A percentile compares a stretch with the other conserved stretches of the same genome.
phyloP scores from a whole-genome alignment of 2,329 filamentous ascomycete genomes.

The Cryphonectria parasitica region DNA sequence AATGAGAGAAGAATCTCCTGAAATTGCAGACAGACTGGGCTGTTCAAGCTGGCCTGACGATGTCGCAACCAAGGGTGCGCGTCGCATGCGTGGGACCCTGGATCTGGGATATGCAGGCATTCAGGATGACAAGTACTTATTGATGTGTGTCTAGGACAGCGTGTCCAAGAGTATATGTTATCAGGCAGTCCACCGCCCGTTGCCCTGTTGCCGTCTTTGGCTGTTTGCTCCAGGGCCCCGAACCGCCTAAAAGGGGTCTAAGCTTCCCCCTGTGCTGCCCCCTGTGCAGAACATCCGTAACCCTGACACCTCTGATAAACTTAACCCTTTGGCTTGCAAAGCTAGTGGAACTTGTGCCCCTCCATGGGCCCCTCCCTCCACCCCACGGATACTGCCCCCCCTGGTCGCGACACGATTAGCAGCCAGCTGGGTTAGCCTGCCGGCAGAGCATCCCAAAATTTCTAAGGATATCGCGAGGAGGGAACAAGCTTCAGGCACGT shows the following conservation, averaged over 20 bases:
- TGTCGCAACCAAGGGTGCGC: conserved; percentile 9
- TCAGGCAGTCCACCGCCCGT: conserved; percentile 2
- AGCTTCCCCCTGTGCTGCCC: not conserved
- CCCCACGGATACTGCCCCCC: not conserved
- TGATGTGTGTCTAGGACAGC: not conserved
- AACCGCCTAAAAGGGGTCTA: not conserved
- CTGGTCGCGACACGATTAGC: not conserved
- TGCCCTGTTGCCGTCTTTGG: not conserved
- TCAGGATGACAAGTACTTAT: not conserved
- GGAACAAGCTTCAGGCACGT: conserved; percentile 6
- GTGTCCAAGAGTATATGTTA: not conserved
- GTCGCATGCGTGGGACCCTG: conserved; percentile 9
- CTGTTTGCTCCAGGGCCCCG: not conserved
- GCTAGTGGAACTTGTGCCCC: not conserved
- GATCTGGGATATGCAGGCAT: not conserved
- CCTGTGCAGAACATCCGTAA: not conserved
- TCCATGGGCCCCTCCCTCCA: not conserved
- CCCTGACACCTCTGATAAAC: not conserved
- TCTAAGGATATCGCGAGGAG: conserved; percentile 11
- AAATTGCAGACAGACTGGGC: not conserved
- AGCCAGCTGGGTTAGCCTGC: conserved; percentile 8
- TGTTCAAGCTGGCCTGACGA: not conserved
- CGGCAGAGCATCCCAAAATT: conserved; percentile 18
- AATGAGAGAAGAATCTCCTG: not conserved
- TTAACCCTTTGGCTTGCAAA: not conserved